Conservation (phyloP, 2,329 filamentous ascomycete genomes). For the Intubia oerlemansii region DNA sequence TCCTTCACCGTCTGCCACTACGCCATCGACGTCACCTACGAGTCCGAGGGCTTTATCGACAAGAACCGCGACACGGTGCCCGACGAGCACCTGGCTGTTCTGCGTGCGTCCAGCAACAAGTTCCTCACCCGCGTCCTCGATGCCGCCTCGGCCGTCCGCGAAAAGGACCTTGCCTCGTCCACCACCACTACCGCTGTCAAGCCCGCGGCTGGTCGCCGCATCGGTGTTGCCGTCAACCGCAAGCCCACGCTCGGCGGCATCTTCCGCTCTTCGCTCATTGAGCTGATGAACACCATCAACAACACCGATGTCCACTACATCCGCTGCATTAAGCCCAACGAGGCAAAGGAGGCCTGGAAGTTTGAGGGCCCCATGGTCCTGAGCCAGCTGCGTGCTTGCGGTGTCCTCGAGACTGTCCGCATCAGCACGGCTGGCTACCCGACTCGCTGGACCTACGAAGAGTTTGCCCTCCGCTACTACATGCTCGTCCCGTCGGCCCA, state of each 20-base stretch:
- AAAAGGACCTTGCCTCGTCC: constrained; percentile 57
- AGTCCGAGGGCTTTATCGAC: constrained; percentile 97
- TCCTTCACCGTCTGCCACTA: constrained; percentile 98
- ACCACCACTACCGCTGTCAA: constrained; percentile 63
- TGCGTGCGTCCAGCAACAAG: constrained; percentile 61
- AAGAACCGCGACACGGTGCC: constrained; percentile 98
- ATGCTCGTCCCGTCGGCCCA: constrained; percentile 80
- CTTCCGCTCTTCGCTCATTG: constrained; percentile 95
- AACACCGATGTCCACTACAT: constrained; percentile 98
- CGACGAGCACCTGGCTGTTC: constrained; percentile 90
- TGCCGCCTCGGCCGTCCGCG: constrained; percentile 66
- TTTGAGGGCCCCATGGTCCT: constrained; percentile 98
- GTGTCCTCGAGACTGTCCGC: constrained; percentile 93
- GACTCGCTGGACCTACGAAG: constrained; percentile 95
- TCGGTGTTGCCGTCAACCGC: constrained; percentile 78
- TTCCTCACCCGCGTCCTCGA: constrained; percentile 75
- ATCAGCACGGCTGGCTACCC: constrained; percentile 96
- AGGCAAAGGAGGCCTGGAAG: constrained; percentile 90
- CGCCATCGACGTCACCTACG: constrained; percentile 92
- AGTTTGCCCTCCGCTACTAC: constrained; percentile 94
- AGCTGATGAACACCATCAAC: constrained; percentile 95
- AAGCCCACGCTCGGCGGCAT: constrained; percentile 96
- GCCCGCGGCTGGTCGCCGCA: constrained; percentile 61
- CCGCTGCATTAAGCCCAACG: constrained; percentile 96
- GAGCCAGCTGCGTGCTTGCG: constrained; percentile 88